Evolutionary conservation across 768 basidiomycete genomes (phyloP), one percentile per base, ranked within the genome.

Genomic region (Sporobolomyces phaffii): DNA sequence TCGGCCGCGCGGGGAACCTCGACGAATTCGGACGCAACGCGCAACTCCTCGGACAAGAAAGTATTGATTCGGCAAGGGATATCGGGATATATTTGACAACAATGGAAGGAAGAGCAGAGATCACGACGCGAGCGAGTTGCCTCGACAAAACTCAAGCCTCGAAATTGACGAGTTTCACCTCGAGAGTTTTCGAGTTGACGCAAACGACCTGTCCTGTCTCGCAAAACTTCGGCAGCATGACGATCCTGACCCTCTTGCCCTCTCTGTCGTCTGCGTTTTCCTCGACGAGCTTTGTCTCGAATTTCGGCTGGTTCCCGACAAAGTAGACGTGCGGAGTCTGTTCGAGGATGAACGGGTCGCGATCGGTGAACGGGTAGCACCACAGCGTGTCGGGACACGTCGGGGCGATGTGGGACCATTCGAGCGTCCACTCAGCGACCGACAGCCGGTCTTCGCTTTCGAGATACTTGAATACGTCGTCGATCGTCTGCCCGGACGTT

Each of bases 321-420:
- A 93, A 81, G 77, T 97, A 98, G 33, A 98, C 78, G 75, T 96
- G 85, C 20, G 96, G 96, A 13, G 90, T 87, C 75, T 86, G 83
- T n/a, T 79, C 73, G 36, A 99, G 82, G 62, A 96, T 81, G 79
- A 99, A 99, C 0, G 96, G 96, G 75, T 99, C 96, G 22, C 81
- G 80, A 33, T 84, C 81, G 54, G 88, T 84, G 80, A 88, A 98
- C 22, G 96, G 96, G 77, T 97, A 93, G 73, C 96, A 97, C 92
- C 92, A 97, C 5, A 99, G 82, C 1, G 96, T 99, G 78, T 99
- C 96, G 31, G 96, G 96, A 29, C 94, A 94, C 11, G 96, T 98
- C 5, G 96, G 96, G n/a, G 96, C 92, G 77, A 96, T 85, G 79
- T 98, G 94, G 64, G 92, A 81, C 96, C 94, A 99, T 73, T 82